These are phyloP conservation scores for Castanea mollissima DNA, from an alignment of 306 rosid species.

Conservation along the genomic window DNA sequence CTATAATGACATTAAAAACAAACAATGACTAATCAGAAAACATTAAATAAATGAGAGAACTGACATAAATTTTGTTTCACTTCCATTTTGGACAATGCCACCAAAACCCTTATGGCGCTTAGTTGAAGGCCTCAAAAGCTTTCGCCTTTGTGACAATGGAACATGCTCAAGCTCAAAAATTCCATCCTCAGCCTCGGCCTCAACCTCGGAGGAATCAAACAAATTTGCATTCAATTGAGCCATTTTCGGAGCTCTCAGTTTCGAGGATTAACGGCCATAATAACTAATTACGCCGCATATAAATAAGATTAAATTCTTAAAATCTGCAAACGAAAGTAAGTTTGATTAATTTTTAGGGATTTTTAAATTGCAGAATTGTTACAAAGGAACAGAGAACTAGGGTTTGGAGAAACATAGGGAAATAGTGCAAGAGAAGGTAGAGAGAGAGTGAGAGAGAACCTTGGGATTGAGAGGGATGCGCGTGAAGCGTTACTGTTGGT, in stretches of 20 bases:
- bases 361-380: too few species aligned
- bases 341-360: not conserved
- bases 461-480: too few species aligned
- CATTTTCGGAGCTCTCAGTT: conserved; percentile 11
- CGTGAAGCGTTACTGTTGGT: too few species aligned
- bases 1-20: not conserved
- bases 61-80: not conserved
- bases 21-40: not conserved
- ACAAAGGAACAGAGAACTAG: too few species aligned
- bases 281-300: not conserved
- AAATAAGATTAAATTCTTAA: not conserved
- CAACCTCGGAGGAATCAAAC: not conserved
- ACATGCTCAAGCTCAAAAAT: conserved; percentile 37
- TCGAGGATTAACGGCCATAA: not conserved
- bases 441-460: too few species aligned
- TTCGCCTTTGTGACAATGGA: conserved; percentile 40
- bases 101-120: not conserved
- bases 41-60: not conserved
- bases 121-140: not conserved
- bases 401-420: too few species aligned
- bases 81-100: conserved; percentile 7
- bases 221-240: conserved; percentile 5
- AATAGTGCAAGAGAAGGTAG: too few species aligned
- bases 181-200: not conserved
- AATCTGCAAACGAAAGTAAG: not conserved